Base-by-base conservation (phyloP, 192 early-diverging fungal genomes). In the Entomortierella beljakovae region DNA sequence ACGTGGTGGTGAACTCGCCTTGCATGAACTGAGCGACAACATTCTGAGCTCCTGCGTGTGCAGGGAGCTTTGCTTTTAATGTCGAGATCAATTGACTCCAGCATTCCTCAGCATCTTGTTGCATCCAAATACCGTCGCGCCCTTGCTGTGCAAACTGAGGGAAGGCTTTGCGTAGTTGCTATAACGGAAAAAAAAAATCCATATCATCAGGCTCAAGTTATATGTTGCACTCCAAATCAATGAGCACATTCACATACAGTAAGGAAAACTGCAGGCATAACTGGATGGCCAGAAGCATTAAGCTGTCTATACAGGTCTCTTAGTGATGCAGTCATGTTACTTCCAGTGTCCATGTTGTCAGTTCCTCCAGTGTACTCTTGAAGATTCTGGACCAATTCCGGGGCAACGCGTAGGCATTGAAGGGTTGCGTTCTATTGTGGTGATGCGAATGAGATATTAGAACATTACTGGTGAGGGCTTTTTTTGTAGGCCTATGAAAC, bases 51-150 rank as follows among this genome's bases (percentile, higher is more conserved):
- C 59, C 61, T 20, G 61, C 34, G 49, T 68, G 53, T 31, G 57
- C 43, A 43, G 56, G 70, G 48, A 80, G 84, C 61, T 88, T 91
- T 38, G 88, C 80, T 22, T 85, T 85, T 40, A 99, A 72, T 1
- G 87, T 86, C 1, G 90, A 87, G 20, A 99, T 75, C 29, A 99
- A 73, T 77, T 97, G 88, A 70, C 90, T 92, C 96, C 96, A 99
- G 82, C 94, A 98, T 73, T 99, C 98, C 77, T 99, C 96, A 2
- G 98, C 98, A 79, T 99, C 98, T 81, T 99, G 98, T 82, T 99
- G 98, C 82, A 91, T 87, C 71, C 83, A 95, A 5, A 86, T 82
- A 33, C 89, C 90, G 25, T 86, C 83, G 40, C 85, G 83, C 48
- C 94, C 92, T 67, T 83, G 85, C 77, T 98, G 94, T 8, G 86